phyloP scores from a whole-genome alignment of 2,329 filamentous ascomycete species.

The Sclerotinia sclerotiorum region DNA sequence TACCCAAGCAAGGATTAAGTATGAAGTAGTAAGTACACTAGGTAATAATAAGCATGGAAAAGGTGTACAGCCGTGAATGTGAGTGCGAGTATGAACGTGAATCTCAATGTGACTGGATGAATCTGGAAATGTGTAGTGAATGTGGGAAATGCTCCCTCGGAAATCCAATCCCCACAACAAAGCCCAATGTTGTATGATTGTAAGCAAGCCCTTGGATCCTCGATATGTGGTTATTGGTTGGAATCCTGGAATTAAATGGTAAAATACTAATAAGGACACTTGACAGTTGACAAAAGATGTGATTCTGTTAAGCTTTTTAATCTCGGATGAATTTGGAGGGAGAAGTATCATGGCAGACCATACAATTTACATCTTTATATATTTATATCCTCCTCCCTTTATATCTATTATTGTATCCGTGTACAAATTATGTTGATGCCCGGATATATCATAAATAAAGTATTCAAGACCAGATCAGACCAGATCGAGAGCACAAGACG shows the following conservation, averaged over 20 bases:
- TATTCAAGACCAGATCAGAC: background rate
- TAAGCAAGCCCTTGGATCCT: background rate
- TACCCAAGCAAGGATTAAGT: background rate
- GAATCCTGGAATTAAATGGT: background rate
- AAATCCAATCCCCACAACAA: slow-evolving; percentile 7
- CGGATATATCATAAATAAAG: background rate
- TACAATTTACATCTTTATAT: background rate
- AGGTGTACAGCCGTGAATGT: background rate
- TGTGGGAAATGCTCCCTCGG: slow-evolving; percentile 2
- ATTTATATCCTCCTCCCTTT: background rate
- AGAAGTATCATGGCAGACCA: background rate
- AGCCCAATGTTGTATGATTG: slow-evolving; percentile 9
- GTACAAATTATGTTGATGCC: background rate
- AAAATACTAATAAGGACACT: no score
- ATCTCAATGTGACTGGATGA: background rate
- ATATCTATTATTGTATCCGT: background rate
- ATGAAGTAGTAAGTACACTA: background rate
- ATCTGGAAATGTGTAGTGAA: background rate
- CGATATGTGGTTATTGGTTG: background rate
- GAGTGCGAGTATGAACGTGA: no score
- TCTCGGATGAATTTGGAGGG: background rate
- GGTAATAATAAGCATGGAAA: background rate
- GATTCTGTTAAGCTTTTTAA: background rate
- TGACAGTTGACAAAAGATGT: background rate
- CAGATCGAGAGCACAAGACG: background rate